These are phyloP conservation scores for Dothiorella sarmentorum DNA, from an alignment of 2,329 filamentous ascomycete genomes.

Conservation along the genomic window DNA sequence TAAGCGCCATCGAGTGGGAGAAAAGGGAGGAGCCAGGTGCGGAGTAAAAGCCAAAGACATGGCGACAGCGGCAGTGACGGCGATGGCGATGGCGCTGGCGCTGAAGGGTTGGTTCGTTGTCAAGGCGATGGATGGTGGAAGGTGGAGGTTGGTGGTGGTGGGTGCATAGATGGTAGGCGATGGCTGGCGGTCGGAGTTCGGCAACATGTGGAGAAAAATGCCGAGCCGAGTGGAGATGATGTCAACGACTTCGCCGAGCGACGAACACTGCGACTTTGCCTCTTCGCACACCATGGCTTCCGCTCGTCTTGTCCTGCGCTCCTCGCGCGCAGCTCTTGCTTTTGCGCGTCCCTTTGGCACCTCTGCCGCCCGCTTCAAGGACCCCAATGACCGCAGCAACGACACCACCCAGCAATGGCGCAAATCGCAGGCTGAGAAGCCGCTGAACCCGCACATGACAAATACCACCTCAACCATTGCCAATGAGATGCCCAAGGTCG, in stretches of 20 bases:
- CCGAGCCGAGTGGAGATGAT: conserved; percentile 7
- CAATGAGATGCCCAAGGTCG: conserved; percentile 60
- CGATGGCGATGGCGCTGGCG: neutral
- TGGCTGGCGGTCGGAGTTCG: too few species aligned
- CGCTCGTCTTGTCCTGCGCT: conserved; percentile 44
- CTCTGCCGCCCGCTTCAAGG: conserved; percentile 37
- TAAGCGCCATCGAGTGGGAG: conserved; percentile 5
- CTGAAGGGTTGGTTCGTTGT: too few species aligned
- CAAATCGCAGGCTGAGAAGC: conserved; percentile 55
- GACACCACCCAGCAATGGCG: conserved; percentile 54
- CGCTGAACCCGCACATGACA: conserved; percentile 59
- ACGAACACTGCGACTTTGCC: neutral
- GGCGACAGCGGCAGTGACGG: neutral
- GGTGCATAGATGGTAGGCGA: too few species aligned
- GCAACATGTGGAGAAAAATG: too few species aligned
- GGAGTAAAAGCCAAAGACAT: neutral
- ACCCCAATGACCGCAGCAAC: conserved; percentile 49
- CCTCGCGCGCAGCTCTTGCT: conserved; percentile 40
- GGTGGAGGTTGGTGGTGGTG: neutral
- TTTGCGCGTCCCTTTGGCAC: conserved; percentile 37
- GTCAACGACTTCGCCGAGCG: conserved; percentile 13
- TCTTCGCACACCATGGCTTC: conserved; percentile 42
- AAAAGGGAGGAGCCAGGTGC: neutral
- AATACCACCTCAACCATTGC: conserved; percentile 62
- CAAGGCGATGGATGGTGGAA: neutral